Evolutionary conservation across 2,329 filamentous ascomycete species (phyloP), one percentile per base, ranked within the genome.

Genomic region (Colletotrichum sp.): DNA sequence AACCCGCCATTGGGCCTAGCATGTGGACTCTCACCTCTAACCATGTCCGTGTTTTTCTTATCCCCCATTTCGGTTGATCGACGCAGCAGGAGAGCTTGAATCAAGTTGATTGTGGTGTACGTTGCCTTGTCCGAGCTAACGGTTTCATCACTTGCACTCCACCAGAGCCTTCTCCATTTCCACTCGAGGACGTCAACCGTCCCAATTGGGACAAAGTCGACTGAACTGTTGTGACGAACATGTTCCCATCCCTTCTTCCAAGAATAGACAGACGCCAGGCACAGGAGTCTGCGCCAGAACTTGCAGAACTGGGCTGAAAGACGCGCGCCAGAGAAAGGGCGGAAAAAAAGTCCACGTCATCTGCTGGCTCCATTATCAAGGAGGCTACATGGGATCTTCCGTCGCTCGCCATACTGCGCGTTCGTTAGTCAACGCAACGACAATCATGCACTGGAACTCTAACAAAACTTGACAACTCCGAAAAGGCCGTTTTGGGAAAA

Each of bases 61-160:
- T 69, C 36, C 64, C 32, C 39, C 44, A 62, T 75, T 16, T 75
- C 72, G 67, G 72, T 36, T 75, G 67, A 75, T 71, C 61, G 61
- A 71, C 61, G 59, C 22, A 29, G 22, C 49, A 29, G 59, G 29
- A 59, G 61, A 61, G 32, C 44, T 71, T 71, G 72, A 65, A 71
- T 66, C 67, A 61, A 61, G 32, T 75, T 71, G 49, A 75, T 75
- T 75, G 27, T 52, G 72, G 61, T 71, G 61, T 75, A 71, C 59
- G 72, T 71, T 59, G 67, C 67, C 63, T 52, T 39, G 72, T 75
- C 27, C 19, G 49, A 71, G 67, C 72, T 71, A 70, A 66, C 22
- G 16, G 72, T 74, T 74, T 74, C 61, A 74, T 71, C 39, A 25
- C n/a, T 32, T 63, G 25, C 34, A 22, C 66, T 75, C 49, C 65